Conservation (phyloP, 2,329 filamentous ascomycete species). For the Rhinocladiella mackenziei region DNA sequence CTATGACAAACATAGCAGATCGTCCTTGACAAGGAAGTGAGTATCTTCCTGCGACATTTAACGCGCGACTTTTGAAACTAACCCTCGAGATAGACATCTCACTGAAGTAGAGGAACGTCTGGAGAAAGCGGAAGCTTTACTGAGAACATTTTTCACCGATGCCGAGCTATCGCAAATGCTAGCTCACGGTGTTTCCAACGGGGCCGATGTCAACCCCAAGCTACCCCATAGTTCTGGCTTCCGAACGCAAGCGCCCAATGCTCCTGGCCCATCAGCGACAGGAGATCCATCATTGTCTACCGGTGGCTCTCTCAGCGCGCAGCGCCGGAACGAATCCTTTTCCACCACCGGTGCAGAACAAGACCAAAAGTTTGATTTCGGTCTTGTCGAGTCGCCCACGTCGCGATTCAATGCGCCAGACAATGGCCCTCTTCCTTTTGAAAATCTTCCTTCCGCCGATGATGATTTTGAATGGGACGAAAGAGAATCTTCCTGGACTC, state of each 20-base stretch:
- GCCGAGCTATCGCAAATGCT: slow-evolving; percentile 21
- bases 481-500: slow-evolving; percentile 18
- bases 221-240: not conserved
- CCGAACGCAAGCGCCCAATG: not conserved
- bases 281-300: not conserved
- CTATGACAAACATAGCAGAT: slow-evolving; percentile 26
- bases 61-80: not conserved
- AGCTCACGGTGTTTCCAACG: slow-evolving; percentile 14
- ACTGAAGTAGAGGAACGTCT: slow-evolving; percentile 26
- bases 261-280: not conserved
- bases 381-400: slow-evolving; percentile 5
- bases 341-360: not conserved
- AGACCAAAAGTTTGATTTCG: slow-evolving; percentile 11
- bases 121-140: slow-evolving; percentile 22
- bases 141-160: slow-evolving; percentile 22
- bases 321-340: slow-evolving; percentile 1
- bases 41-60: not conserved
- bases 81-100: slow-evolving; percentile 16
- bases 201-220: not conserved
- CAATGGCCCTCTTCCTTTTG: slow-evolving; percentile 7
- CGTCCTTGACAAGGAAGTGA: slow-evolving; percentile 24
- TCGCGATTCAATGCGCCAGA: slow-evolving; percentile 1
- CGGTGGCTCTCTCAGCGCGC: not conserved
- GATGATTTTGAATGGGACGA: slow-evolving; percentile 28
- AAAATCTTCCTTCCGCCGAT: slow-evolving; percentile 19